phyloP scores from a whole-genome alignment of 768 basidiomycete species.

The Asterophora parasitica region DNA sequence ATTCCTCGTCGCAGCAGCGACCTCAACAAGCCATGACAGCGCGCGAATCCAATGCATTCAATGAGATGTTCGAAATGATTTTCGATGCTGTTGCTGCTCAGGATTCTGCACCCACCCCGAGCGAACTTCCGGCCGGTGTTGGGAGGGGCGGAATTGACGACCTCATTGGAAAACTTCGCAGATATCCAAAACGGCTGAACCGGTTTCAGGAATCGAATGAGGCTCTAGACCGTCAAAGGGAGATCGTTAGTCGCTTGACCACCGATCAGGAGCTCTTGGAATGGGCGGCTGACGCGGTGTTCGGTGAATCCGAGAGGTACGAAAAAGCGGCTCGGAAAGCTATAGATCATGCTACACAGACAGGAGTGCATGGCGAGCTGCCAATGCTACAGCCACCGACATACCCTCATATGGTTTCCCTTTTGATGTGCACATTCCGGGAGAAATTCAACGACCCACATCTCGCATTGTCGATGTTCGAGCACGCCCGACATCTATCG shows the following conservation, averaged over 20 bases:
- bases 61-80: constrained; percentile 71
- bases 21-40: constrained; percentile 63
- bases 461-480: constrained; percentile 77
- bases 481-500: constrained; percentile 69
- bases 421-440: constrained; percentile 74
- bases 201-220: constrained; percentile 51
- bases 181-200: constrained; percentile 43
- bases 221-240: constrained; percentile 63
- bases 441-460: constrained; percentile 76
- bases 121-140: constrained; percentile 15
- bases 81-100: constrained; percentile 49
- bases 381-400: constrained; percentile 52
- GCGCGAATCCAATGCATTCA: constrained; percentile 59
- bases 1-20: not conserved
- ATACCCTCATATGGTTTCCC: constrained; percentile 73
- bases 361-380: constrained; percentile 21
- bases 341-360: constrained; percentile 23
- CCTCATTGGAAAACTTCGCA: constrained; percentile 51
- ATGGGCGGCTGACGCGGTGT: constrained; percentile 70
- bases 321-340: constrained; percentile 42
- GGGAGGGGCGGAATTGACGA: constrained; percentile 35
- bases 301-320: constrained; percentile 50
- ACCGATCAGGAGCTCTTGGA: constrained; percentile 67
- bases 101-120: constrained; percentile 16
- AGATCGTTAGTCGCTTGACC: constrained; percentile 64